Base-by-base conservation (phyloP, 139 green algal genomes). In the Nannochloris sp. region DNA sequence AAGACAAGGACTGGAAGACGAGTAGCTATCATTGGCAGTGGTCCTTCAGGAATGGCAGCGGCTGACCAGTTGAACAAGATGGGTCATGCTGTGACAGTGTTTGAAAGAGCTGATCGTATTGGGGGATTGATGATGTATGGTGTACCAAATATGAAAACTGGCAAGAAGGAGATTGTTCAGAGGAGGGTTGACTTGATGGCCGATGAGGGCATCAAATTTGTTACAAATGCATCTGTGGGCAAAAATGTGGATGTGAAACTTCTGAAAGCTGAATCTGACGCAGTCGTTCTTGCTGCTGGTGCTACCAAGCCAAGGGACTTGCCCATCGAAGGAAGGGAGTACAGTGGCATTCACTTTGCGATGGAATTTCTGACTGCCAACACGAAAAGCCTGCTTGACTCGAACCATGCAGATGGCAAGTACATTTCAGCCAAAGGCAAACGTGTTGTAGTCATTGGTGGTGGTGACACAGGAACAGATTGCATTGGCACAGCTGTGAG, bases 121-220 rank as follows among this genome's bases (percentile, higher is more conserved):
- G 91, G 91, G 27, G 91, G 91, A 16, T 82, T 97, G 43, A 98
- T 97, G 92, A 97, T 97, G 91, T 81, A 78, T 54, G 71, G 85
- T 53, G 92, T 97, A 59, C 91, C 91, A 68, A 97, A 97, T 83
- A 97, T 97, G 90, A 97, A 97, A 81, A 88, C 86, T 2, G 91
- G 93, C 80, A 97, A 97, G 81, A 54, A 78, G 9, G 79, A 90
- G 44, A 80, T 96, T 36, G 90, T 96, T 57, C 87, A 97, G 81
- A 84, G 91, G 18, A 81, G 91, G 21, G 91, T 97, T 57, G 80
- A 97, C 70, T 78, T 96, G 44, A 96, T 97, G 91, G 85, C 82
- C 4, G 75, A 57, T 1, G 91, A 97, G 77, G 89, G 90, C 61
- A 69, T 96, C 15, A 79, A 62, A 23, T 96, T 96, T 60, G 80